Evolutionary conservation across 2,329 filamentous ascomycete genomes (phyloP).

Genomic region (Aspergillus brasiliensis): DNA sequence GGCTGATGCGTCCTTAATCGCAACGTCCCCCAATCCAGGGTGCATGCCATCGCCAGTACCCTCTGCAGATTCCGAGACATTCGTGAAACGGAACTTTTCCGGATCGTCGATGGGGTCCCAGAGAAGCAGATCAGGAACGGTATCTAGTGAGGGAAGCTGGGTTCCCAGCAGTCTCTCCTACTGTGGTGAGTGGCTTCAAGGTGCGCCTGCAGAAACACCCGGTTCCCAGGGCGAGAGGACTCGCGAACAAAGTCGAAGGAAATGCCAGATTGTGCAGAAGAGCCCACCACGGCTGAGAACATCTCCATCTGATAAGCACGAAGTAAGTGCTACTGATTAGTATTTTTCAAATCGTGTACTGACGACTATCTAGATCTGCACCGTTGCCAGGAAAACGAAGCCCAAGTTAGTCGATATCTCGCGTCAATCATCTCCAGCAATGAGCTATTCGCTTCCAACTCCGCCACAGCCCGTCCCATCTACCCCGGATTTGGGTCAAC

Average conservation of each 20-base stretch:
- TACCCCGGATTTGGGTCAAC: slow-evolving; percentile 37
- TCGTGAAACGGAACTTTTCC: slow-evolving; percentile 17
- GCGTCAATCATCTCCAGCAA: slow-evolving; percentile 36
- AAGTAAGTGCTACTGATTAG: slow-evolving; percentile 22
- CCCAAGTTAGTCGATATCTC: slow-evolving; percentile 44
- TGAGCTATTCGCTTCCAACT: slow-evolving; percentile 28
- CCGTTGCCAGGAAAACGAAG: slow-evolving; percentile 39
- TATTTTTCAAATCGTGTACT: neutral
- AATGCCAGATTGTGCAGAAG: slow-evolving; percentile 42
- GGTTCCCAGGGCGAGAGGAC: slow-evolving; percentile 27
- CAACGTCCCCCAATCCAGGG: slow-evolving; percentile 13
- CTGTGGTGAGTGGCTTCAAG: slow-evolving; percentile 42
- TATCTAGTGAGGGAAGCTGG: slow-evolving; percentile 43
- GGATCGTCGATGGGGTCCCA: slow-evolving; percentile 28
- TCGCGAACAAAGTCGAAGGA: slow-evolving; percentile 35
- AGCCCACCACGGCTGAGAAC: slow-evolving; percentile 29
- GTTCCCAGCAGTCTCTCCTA: slow-evolving; percentile 40
- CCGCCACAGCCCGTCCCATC: slow-evolving; percentile 32
- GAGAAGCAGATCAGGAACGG: slow-evolving; percentile 35
- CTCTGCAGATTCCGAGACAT: slow-evolving; percentile 15
- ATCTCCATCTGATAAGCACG: slow-evolving; percentile 21
- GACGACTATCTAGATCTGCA: slow-evolving; percentile 29
- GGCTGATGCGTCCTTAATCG: slow-evolving; percentile 14
- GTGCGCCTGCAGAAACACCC: slow-evolving; percentile 35
- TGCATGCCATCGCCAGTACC: slow-evolving; percentile 15